Conservation (phyloP, 257 asterid species). For the Phtheirospermum japonicum region DNA sequence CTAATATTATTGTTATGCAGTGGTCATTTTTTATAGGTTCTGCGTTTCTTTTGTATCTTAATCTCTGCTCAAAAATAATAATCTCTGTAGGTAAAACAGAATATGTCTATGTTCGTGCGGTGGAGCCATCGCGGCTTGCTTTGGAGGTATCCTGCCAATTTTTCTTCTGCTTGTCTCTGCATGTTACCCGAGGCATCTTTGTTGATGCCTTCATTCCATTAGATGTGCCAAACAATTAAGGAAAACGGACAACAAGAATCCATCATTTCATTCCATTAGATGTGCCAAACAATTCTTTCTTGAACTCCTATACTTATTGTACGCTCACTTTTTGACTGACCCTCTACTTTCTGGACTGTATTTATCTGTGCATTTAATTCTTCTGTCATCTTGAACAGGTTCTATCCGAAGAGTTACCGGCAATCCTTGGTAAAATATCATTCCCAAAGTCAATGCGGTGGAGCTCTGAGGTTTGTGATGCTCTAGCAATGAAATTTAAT, state of each 20-base stretch:
- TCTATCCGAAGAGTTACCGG: conserved; percentile 78
- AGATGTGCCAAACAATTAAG: conserved; percentile 8
- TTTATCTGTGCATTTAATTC: conserved; percentile 20
- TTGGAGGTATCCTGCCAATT: conserved; percentile 56
- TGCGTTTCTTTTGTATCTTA: background rate
- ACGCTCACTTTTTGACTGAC: conserved; percentile 1
- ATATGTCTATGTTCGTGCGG: conserved; percentile 58
- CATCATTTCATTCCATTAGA: conserved; percentile 8
- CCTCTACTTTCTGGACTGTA: conserved; percentile 9
- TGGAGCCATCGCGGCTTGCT: conserved; percentile 73
- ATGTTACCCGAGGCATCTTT: conserved; percentile 4
- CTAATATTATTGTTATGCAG: conserved; percentile 1
- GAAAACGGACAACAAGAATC: conserved; percentile 4
- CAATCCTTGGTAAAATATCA: conserved; percentile 61
- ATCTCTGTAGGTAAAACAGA: conserved; percentile 80
- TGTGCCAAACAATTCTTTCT: too few relatives aligned
- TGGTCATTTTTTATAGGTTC: conserved; percentile 6
- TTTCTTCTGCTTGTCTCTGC: conserved; percentile 17
- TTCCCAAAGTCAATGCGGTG: conserved; percentile 97
- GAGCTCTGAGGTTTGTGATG: conserved; percentile 83
- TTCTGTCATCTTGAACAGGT: conserved; percentile 52
- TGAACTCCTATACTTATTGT: conserved; percentile 3
- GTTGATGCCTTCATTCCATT: conserved; percentile 15
- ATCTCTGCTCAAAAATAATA: conserved; percentile 14
- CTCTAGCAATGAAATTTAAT: conserved; percentile 19